Evolutionary conservation across 495 filamentous ascomycete species (phyloP).

Genomic region (Bryoglossum gracile): DNA sequence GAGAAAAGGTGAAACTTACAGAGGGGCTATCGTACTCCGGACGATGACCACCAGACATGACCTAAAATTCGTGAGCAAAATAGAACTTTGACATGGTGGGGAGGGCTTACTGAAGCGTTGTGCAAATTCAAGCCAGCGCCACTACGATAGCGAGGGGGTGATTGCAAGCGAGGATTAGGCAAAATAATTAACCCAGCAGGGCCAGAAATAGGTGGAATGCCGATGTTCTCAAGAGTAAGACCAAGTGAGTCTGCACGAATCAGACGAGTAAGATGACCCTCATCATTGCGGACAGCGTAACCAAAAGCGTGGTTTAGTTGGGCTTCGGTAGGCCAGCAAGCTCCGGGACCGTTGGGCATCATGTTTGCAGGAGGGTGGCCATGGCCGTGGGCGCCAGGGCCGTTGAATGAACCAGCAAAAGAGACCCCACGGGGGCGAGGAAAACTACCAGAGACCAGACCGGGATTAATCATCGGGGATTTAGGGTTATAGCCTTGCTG

Average conservation of each 20-base stretch:
- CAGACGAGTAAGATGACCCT: slow-evolving; percentile 53
- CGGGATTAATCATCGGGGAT: no score
- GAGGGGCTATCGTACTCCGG: no score
- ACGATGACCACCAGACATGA: no score
- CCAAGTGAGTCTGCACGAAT: slow-evolving; percentile 61
- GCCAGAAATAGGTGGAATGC: slow-evolving; percentile 28
- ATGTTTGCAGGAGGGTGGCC: slow-evolving; percentile 3
- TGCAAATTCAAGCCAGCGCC: not conserved
- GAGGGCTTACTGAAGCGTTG: not conserved
- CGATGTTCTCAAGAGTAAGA: slow-evolving; percentile 21
- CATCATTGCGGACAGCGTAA: slow-evolving; percentile 35
- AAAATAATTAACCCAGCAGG: slow-evolving; percentile 34
- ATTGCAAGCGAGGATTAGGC: slow-evolving; percentile 31
- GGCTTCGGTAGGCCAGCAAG: not conserved
- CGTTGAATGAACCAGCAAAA: no score
- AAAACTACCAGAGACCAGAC: no score
- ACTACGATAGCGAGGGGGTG: slow-evolving; percentile 11
- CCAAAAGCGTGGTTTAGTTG: slow-evolving; percentile 12
- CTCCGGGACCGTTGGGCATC: slow-evolving; percentile 12
- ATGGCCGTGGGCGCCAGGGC: not conserved
- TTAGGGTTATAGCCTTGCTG: no score
- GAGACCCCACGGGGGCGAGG: no score
- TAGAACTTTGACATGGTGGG: not conserved
- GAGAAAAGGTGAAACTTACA: no score
- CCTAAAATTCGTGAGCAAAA: no score